phyloP scores from a whole-genome alignment of 1,284 basidiomycete species.

The Cystobasidium pallidum region DNA sequence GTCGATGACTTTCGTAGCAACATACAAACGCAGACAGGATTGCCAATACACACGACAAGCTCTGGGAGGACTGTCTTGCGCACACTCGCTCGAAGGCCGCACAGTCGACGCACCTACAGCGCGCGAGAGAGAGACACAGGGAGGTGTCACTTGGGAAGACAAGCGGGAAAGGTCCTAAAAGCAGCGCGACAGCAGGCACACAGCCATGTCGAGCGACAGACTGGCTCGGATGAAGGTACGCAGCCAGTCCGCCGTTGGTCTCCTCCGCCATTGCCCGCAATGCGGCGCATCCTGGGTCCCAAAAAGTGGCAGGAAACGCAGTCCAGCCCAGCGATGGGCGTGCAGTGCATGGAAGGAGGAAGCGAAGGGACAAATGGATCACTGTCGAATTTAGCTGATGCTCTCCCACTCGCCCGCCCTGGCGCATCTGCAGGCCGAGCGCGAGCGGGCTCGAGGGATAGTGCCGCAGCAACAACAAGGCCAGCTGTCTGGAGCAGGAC shows the following conservation, averaged over 20 bases:
- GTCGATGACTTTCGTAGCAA: neutral
- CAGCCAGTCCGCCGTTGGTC: neutral
- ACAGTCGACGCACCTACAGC: neutral
- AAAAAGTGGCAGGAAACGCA: neutral
- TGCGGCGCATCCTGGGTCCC: neutral
- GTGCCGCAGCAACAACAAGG: conserved; percentile 20
- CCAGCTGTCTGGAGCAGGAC: neutral
- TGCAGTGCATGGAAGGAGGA: neutral
- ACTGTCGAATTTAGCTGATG: neutral
- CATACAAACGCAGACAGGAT: too few relatives aligned
- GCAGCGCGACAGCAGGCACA: neutral
- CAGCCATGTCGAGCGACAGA: conserved; percentile 36
- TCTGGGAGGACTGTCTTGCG: neutral
- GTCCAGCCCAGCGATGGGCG: neutral
- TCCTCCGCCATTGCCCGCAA: neutral
- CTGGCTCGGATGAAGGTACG: conserved; percentile 41
- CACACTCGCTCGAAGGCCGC: neutral
- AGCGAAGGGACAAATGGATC: neutral
- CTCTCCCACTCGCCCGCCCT: neutral
- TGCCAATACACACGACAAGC: too few relatives aligned
- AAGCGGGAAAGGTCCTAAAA: neutral
- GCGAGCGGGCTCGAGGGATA: conserved; percentile 34
- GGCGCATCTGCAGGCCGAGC: conserved; percentile 25
- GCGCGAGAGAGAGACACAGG: neutral
- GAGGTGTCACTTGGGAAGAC: neutral